Evolutionary conservation across 768 basidiomycete species (phyloP), one percentile per base, ranked within the genome.

Genomic region (Suillus sp.): DNA sequence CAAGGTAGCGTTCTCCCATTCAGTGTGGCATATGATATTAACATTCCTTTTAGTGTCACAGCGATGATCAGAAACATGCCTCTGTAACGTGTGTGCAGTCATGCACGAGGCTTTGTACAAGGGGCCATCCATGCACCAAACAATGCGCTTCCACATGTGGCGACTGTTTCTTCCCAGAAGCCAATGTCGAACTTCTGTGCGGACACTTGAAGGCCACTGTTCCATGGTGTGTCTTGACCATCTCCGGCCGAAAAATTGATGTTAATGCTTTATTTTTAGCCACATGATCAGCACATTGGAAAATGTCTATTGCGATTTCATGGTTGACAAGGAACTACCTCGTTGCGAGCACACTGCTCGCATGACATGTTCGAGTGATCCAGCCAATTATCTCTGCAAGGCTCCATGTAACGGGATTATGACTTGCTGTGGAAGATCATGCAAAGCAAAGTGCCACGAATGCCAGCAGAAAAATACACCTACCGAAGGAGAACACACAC

Each of bases 101-200:
- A 10, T 89, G 89, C 65, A 74, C 76, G 37, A 77, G 79, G 34
- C 79, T 87, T 6, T 90, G 89, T 65, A 65, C 75, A 0, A 78
- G 83, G 34, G 74, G 75, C 1, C 89, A 91, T 68, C 89, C 89
- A 0, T 91, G 90, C 69, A 63, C 68, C 9, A 81, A 79, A 43
- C 66, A 74, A 14, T 91, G 89, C 69, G 77, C 80, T 3, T 74
- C 76, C 1, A 68, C 79, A 1, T 90, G 89, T 66, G 86, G 85
- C 1, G 63, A 77, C 9, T 90, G 89, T 69, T 51, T 43, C 25
- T 85, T 86, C 70, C 77, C 78, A 2, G 69, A 86, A 18, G 68
- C 72, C 3, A 69, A 81, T 2, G 79, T 90, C 14, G 30, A 61
- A 35, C 77, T 91, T 20, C 85, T 87, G 0, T 91, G 89, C 65